Evolutionary conservation across 192 early-diverging fungal species (phyloP).

Genomic region (Linnemannia exigua): DNA sequence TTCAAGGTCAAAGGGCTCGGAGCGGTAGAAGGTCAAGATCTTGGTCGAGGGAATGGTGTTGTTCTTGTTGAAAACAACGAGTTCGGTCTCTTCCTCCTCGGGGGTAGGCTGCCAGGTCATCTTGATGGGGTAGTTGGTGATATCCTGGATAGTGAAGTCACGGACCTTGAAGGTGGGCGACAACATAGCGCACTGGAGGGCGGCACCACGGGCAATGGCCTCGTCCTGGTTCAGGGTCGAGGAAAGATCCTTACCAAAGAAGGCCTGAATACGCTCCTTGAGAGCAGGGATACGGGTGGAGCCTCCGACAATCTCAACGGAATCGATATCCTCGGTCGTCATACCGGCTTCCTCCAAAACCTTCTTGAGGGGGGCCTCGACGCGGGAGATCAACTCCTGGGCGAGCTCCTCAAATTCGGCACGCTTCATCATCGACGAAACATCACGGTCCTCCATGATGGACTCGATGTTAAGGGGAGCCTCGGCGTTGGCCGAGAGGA

Average conservation of each 20-base stretch:
- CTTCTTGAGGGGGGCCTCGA: slow-evolving; percentile 81
- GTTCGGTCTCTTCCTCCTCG: slow-evolving; percentile 83
- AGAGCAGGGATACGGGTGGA: slow-evolving; percentile 94
- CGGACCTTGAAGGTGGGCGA: slow-evolving; percentile 99
- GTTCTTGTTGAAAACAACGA: slow-evolving; percentile 91
- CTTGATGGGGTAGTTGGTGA: slow-evolving; percentile 91
- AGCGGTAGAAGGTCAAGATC: slow-evolving; percentile 93
- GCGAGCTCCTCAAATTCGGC: slow-evolving; percentile 90
- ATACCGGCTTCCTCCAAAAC: slow-evolving; percentile 85
- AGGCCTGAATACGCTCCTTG: slow-evolving; percentile 89
- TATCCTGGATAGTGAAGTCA: slow-evolving; percentile 94
- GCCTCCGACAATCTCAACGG: slow-evolving; percentile 96
- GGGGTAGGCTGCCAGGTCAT: slow-evolving; percentile 88
- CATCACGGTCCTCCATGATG: slow-evolving; percentile 97
- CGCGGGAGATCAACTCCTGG: slow-evolving; percentile 77
- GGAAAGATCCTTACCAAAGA: slow-evolving; percentile 91
- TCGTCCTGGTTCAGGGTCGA: slow-evolving; percentile 99
- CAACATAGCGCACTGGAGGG: slow-evolving; percentile 97
- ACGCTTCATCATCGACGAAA: slow-evolving; percentile 86
- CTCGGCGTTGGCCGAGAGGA: slow-evolving; percentile 92
- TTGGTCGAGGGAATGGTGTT: slow-evolving; percentile 94
- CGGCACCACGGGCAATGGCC: slow-evolving; percentile 95
- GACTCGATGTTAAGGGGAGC: slow-evolving; percentile 96
- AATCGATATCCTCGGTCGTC: slow-evolving; percentile 87
- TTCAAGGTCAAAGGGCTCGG: slow-evolving; percentile 87